phyloP scores from a whole-genome alignment of 345 rosid species.

The Citrus medica region DNA sequence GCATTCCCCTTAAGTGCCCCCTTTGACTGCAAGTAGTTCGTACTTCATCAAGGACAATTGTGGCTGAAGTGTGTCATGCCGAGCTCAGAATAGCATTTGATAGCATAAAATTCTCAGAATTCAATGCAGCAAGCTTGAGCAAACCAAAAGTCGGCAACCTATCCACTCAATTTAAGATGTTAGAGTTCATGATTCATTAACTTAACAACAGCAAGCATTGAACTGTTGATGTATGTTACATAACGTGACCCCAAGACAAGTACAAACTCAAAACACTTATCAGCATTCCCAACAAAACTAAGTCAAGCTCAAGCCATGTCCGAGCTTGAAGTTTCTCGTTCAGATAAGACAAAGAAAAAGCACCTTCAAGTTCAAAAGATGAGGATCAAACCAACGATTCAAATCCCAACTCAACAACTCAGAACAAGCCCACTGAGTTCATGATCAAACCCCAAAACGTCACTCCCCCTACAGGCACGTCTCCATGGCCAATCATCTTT shows the following conservation, averaged over 20 bases:
- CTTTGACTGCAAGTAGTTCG: conserved; percentile 44
- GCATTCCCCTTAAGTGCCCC: conserved; percentile 59
- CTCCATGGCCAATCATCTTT: conserved; percentile 85
- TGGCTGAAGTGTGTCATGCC: neutral
- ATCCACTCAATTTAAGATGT: neutral
- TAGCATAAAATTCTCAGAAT: neutral
- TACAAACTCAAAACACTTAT: no score
- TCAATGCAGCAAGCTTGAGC: neutral
- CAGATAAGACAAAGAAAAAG: conserved; percentile 52
- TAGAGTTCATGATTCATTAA: neutral
- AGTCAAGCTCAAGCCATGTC: conserved; percentile 32
- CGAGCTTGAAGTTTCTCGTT: conserved; percentile 50
- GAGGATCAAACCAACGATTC: conserved; percentile 7
- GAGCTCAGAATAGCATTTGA: neutral
- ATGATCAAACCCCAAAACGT: conserved; percentile 75
- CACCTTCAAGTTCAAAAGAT: neutral
- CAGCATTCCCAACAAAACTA: no score
- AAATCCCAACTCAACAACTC: neutral
- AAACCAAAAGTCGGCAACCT: neutral
- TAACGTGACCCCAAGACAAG: no score
- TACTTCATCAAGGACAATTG: neutral
- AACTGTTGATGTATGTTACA: neutral
- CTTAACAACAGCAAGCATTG: neutral
- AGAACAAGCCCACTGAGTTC: conserved; percentile 33
- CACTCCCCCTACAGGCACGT: conserved; percentile 71